A percentile compares a stretch with the other conserved stretches of the same genome.
Conservation (phyloP, 1,284 basidiomycete species). For the Trichosporon inkin region DNA sequence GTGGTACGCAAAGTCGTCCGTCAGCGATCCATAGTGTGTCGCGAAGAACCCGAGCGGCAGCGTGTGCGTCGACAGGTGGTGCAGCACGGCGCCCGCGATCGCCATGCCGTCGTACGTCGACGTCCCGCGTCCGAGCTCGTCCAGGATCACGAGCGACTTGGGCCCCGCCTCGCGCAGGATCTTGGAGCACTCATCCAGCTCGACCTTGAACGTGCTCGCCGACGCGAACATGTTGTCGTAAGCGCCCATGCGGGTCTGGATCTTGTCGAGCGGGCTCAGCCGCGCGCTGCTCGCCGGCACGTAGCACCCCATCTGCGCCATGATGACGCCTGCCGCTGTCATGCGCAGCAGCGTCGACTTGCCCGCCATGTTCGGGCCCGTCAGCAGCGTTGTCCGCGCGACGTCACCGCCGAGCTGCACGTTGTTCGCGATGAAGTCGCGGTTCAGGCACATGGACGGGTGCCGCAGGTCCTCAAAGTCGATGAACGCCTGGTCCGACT, state of each 20-base stretch:
- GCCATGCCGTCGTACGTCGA: conserved; percentile 81
- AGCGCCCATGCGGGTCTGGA: conserved; percentile 97
- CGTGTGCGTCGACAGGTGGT: conserved; percentile 85
- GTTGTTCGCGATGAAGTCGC: conserved; percentile 90
- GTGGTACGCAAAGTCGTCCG: conserved; percentile 60
- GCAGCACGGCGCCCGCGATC: conserved; percentile 89
- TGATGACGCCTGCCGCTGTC: conserved; percentile 92
- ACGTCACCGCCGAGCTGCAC: conserved; percentile 68
- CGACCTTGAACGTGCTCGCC: conserved; percentile 92
- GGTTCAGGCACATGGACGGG: conserved; percentile 69
- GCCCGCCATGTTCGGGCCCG: conserved; percentile 79
- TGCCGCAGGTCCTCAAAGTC: conserved; percentile 81
- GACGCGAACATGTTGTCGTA: conserved; percentile 97
- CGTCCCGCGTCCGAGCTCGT: conserved; percentile 74
- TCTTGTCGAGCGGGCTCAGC: conserved; percentile 84
- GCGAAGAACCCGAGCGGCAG: conserved; percentile 64
- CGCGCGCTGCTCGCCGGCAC: conserved; percentile 82
- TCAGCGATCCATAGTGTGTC: conserved; percentile 52
- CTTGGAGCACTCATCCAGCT: conserved; percentile 90
- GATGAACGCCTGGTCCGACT: conserved; percentile 69
- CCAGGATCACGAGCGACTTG: conserved; percentile 86
- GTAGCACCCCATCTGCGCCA: conserved; percentile 97
- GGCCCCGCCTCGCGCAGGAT: conserved; percentile 87
- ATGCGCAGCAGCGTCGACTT: conserved; percentile 85
- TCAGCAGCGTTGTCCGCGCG: conserved; percentile 79